A percentile compares a stretch with the other conserved stretches of the same genome.
Conservation (phyloP, 2,329 filamentous ascomycete genomes). For the Aureobasidium zeae region DNA sequence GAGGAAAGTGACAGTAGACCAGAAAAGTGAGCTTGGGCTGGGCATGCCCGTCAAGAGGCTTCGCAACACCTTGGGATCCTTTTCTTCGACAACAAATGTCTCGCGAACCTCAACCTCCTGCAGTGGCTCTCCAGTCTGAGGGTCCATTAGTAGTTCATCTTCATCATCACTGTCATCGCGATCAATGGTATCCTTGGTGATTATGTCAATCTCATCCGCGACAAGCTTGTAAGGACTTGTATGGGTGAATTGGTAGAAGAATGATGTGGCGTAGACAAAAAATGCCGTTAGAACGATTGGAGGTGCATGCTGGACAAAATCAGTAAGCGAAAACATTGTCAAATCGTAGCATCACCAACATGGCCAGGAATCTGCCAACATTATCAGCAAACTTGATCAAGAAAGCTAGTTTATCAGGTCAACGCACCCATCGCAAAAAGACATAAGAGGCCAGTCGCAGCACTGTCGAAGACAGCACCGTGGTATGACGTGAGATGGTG, state of each 20-base stretch:
- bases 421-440: constrained; percentile 30
- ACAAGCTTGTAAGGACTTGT: constrained; percentile 27
- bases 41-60: constrained; percentile 70
- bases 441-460: constrained; percentile 26
- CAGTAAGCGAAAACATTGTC: constrained; percentile 18
- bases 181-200: constrained; percentile 33
- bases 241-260: constrained; percentile 25
- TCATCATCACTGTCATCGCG: constrained; percentile 26
- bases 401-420: constrained; percentile 16
- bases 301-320: constrained; percentile 25
- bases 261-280: constrained; percentile 38
- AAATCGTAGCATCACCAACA: constrained; percentile 21
- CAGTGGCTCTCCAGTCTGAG: constrained; percentile 29
- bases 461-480: constrained; percentile 22
- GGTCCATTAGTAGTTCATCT: constrained; percentile 28
- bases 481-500: constrained; percentile 14
- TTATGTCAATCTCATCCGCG: constrained; percentile 28
- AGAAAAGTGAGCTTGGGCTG: constrained; percentile 56
- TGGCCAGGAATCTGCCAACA: constrained; percentile 29
- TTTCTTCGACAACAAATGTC: constrained; percentile 50
- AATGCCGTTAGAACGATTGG: constrained; percentile 31
- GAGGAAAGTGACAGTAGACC: constrained; percentile 56
- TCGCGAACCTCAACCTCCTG: constrained; percentile 52
- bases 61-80: constrained; percentile 47
- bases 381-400: not conserved